Evolutionary conservation across 768 basidiomycete genomes (phyloP).

Genomic region (Baorangia bicolor): DNA sequence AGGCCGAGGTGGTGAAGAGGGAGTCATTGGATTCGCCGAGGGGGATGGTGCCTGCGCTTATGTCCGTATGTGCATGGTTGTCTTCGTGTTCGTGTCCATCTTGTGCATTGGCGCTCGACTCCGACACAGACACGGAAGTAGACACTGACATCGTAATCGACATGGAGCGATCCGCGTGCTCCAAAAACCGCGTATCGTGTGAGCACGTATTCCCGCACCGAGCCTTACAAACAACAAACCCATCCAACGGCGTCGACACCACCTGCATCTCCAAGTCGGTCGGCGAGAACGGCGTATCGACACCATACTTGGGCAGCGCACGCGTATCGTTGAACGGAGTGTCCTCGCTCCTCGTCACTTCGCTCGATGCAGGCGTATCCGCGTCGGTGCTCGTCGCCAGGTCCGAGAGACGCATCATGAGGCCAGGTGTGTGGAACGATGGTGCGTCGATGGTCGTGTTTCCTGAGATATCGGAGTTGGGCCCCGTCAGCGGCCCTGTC

Average conservation of each 20-base stretch:
- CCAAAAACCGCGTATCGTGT: constrained; percentile 22
- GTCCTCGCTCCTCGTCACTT: constrained; percentile 5
- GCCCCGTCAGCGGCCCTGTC: not conserved
- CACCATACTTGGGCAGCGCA: constrained; percentile 15
- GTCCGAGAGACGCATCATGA: constrained; percentile 18
- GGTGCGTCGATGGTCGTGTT: not conserved
- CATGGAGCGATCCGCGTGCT: constrained; percentile 18
- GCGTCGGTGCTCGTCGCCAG: constrained; percentile 2
- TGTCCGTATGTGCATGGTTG: not conserved
- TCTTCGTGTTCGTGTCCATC: not conserved
- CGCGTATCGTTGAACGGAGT: constrained; percentile 23
- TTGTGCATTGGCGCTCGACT: not conserved
- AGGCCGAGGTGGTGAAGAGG: constrained; percentile 26
- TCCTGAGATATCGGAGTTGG: not conserved
- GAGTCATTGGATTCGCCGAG: constrained; percentile 29
- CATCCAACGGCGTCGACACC: constrained; percentile 10
- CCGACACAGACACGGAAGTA: constrained; percentile 9
- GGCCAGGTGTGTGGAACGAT: constrained; percentile 11
- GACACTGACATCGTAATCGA: constrained; percentile 14
- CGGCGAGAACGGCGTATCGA: constrained; percentile 10
- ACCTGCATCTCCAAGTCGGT: constrained; percentile 7
- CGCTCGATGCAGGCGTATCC: constrained; percentile 14
- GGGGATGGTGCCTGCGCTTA: constrained; percentile 8
- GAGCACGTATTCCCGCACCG: not conserved
- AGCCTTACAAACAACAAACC: not conserved